Base-by-base conservation (phyloP, 2,329 filamentous ascomycete genomes). In the Elsinoe australis region DNA sequence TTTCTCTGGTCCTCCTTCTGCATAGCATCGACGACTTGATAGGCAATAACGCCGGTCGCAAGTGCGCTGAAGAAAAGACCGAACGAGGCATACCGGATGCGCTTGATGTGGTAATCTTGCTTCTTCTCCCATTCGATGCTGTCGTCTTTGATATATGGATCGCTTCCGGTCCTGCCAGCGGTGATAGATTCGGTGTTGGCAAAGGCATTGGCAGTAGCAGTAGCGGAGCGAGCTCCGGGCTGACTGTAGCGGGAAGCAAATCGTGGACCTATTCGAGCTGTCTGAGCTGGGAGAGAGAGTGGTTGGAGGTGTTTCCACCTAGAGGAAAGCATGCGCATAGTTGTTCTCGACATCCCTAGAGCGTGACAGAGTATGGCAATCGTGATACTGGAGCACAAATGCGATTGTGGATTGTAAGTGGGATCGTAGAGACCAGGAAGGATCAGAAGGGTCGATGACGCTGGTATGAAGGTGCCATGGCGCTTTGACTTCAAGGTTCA, bases 61-160 rank as follows among this genome's bases (percentile, higher is more conserved):
- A 55, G 56, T 8, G 64, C 51, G 42, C 57, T 64, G 50, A 63
- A 19, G 14, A 64, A 50, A 32, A 65, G 51, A n/a, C 63, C 63
- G 54, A 64, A 62, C 10, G 59, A 61, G 6, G 62, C 61, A 47
- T 62, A 60, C 24, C 61, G 62, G 60, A 64, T 64, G 19, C 61
- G 59, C 19, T 56, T 54, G 28, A 61, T 39, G 46, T 61, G 55
- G 45, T 60, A 58, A 22, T 58, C 52, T 19, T 56, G 54, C 52
- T 60, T 59, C 51, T 61, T 55, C 36, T 60, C 59, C 17, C 48
- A 53, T 26, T 54, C 57, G 38, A 59, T 38, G 3, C 53, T 51
- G 19, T 53, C 53, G 10, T 56, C 56, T 10, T 48, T 48, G 32
- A 48, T 38, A 36, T 48, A 48, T 9, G 45, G 14, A 56, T 55